Base-by-base conservation (phyloP, 495 filamentous ascomycete species). In the Lentithecium fluviatile region DNA sequence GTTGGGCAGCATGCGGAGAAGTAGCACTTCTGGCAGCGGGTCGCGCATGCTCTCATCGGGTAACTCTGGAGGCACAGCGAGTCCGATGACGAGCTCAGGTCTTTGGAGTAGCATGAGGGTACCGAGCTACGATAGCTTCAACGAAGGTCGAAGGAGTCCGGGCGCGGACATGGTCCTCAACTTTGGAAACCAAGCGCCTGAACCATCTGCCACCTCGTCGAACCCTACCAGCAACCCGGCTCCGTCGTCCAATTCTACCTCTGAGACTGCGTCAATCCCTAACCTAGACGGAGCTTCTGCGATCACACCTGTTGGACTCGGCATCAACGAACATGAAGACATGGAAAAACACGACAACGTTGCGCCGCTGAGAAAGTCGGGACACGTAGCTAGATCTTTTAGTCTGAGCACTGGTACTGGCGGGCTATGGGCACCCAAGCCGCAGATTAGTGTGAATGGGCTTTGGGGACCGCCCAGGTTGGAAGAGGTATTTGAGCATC, bases 141-240 rank as follows among this genome's bases (percentile, higher is more conserved):
- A 68, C 6, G 67, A 57, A 10, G 48, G 47, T 1, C 15, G 51
- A 26, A n/a, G 40, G 19, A 66, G 65, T 26, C 68, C 66, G 67
- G 38, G 78, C 29, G 70, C 75, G 29, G 71, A 77, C 45, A 75
- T 82, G 66, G 58, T 80, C 7, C 60, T 78, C 5, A 79, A 79
- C 58, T 80, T 81, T 51, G 49, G 52, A 21, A 51, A 55, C 13
- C 50, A 52, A 15, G 29, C 29, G 29, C 40, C 40, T 29, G 46
- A 64, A 49, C 43, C 50, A 17, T 52, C 43, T 19, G 17, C 45
- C 10, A 32, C 29, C 10, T 32, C 29, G 10, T 32, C 29, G 29
- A 32, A 32, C 29, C 29, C 29, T 10, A 10, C 29, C 29, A 32
- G 29, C 29, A 32, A 32, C 29, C 29, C n/a, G n/a, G n/a, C n/a